Conservation (phyloP, 768 basidiomycete species). For the Suillus occidentalis region DNA sequence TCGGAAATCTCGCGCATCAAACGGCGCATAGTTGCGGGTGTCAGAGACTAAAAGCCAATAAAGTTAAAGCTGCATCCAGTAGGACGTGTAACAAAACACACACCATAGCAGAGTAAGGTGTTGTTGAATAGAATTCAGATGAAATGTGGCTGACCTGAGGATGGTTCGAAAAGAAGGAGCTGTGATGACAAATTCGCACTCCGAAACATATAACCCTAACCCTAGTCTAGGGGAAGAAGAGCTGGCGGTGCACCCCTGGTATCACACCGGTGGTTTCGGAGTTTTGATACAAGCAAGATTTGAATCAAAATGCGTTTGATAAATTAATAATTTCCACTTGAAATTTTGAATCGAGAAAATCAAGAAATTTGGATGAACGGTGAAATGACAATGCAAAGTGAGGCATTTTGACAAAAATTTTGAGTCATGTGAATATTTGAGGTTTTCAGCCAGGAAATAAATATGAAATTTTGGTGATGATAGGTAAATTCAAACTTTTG, state of each 20-base stretch:
- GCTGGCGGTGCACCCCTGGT: background rate
- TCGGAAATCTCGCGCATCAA: conserved; percentile 85
- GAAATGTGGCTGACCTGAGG: conserved; percentile 5
- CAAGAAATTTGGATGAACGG: too few relatives aligned
- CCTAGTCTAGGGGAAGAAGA: conserved; percentile 7
- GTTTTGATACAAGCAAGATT: too few relatives aligned
- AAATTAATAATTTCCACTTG: too few relatives aligned
- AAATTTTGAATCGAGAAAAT: too few relatives aligned
- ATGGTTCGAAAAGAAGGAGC: conserved; percentile 20
- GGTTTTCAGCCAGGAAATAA: too few relatives aligned
- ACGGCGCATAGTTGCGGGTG: conserved; percentile 70
- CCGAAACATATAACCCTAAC: conserved; percentile 20
- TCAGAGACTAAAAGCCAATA: conserved; percentile 35
- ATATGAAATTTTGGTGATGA: too few relatives aligned
- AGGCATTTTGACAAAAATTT: too few relatives aligned
- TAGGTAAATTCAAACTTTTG: too few relatives aligned
- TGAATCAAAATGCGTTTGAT: too few relatives aligned
- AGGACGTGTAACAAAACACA: background rate
- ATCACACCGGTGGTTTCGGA: too few relatives aligned
- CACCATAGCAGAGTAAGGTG: conserved; percentile 25
- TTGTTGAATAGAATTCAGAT: background rate
- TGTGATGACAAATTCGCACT: conserved; percentile 28
- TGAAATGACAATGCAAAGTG: too few relatives aligned
- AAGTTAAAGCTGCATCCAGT: background rate
- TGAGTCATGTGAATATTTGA: too few relatives aligned